Evolutionary conservation across 805 yeast genomes (phyloP).

Genomic region (Saccharomyces kudriavzevii): DNA sequence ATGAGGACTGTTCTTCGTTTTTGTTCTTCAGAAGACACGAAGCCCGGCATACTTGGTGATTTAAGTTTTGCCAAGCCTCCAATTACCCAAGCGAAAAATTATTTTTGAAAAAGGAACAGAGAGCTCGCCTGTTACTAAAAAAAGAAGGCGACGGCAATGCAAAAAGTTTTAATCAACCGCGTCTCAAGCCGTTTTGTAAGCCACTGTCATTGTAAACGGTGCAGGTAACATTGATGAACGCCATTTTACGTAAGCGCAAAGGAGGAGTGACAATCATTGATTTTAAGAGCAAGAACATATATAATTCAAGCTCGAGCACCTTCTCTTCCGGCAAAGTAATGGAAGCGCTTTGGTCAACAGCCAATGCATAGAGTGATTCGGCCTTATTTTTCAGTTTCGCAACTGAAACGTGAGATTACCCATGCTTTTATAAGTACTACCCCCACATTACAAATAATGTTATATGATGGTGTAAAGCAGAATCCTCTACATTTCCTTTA

Average conservation of each 20-base stretch:
- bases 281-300: not conserved
- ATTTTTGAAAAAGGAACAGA: not conserved
- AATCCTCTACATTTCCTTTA: not conserved
- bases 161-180: not conserved
- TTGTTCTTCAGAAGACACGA: not conserved
- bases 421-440: not conserved
- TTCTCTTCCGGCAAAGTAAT: too few relatives aligned
- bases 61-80: not conserved
- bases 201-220: not conserved
- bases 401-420: not conserved
- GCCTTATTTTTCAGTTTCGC: not conserved
- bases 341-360: not conserved
- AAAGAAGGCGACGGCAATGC: not conserved
- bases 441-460: not conserved
- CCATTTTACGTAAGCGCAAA: not conserved
- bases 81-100: not conserved
- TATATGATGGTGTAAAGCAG: not conserved
- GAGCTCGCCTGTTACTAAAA: not conserved
- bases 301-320: not conserved
- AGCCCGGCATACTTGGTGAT: not conserved
- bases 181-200: not conserved
- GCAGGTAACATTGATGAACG: not conserved
- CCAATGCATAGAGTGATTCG: not conserved
- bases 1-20: not conserved
- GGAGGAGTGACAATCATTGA: not conserved